phyloP scores from a whole-genome alignment of 306 rosid species.

The Malus sylvestris region DNA sequence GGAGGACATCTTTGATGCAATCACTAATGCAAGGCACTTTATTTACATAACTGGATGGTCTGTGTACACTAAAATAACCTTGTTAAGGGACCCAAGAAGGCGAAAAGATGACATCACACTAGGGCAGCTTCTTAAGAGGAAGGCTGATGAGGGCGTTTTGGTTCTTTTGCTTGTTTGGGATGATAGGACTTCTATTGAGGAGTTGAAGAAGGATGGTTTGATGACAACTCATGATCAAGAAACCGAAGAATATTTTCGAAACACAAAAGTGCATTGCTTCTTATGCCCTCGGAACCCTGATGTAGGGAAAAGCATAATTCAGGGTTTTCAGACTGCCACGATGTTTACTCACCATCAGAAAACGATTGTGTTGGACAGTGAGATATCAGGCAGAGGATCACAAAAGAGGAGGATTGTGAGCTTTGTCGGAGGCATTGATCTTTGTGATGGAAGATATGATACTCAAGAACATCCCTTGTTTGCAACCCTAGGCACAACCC shows the following conservation, averaged over 20 bases:
- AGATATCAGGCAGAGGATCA: constrained; percentile 9
- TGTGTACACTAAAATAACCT: constrained; percentile 39
- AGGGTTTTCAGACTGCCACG: constrained; percentile 45
- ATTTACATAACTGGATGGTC: constrained; percentile 90
- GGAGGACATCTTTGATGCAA: constrained; percentile 67
- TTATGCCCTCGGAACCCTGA: constrained; percentile 72
- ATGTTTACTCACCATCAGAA: constrained; percentile 94
- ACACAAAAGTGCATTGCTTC: constrained; percentile 54
- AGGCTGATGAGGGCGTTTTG: constrained; percentile 63
- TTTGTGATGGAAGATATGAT: constrained; percentile 86
- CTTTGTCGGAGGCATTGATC: constrained; percentile 81
- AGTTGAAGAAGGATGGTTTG: constrained; percentile 57
- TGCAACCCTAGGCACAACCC: constrained; percentile 39
- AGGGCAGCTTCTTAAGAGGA: constrained; percentile 62
- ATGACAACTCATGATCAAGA: constrained; percentile 81
- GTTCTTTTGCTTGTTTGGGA: constrained; percentile 88
- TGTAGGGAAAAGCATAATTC: constrained; percentile 47
- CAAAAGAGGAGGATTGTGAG: constrained; percentile 42
- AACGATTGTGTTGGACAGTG: constrained; percentile 50
- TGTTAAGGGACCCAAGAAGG: constrained; percentile 35
- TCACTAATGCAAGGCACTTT: constrained; percentile 40
- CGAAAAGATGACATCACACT: constrained; percentile 28
- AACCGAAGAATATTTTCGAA: constrained; percentile 44
- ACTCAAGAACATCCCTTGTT: constrained; percentile 58
- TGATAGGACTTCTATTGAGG: constrained; percentile 57